phyloP scores from a whole-genome alignment of 352 stramenopile species.

The Salisapilia sapeloensis region DNA sequence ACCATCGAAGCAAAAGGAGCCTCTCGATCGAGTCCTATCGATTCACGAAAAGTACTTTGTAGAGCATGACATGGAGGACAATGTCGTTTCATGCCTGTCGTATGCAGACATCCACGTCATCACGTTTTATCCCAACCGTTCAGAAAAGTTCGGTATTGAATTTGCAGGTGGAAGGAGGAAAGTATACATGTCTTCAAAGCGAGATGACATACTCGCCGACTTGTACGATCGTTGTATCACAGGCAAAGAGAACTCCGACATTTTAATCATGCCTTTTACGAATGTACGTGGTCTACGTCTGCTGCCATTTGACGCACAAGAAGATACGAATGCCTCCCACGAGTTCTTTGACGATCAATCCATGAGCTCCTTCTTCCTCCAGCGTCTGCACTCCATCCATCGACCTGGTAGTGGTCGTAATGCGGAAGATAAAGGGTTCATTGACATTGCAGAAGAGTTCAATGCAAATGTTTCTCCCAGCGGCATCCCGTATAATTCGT shows the following conservation, averaged over 20 bases:
- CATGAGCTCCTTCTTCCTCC: slow-evolving; percentile 63
- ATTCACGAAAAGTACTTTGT: slow-evolving; percentile 53
- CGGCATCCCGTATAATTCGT: slow-evolving; percentile 73
- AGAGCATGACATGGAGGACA: slow-evolving; percentile 29
- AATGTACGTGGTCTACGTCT: slow-evolving; percentile 58
- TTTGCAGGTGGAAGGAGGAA: slow-evolving; percentile 31
- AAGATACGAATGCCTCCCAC: slow-evolving; percentile 44
- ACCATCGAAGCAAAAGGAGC: slow-evolving; percentile 25
- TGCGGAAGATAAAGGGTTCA: slow-evolving; percentile 49
- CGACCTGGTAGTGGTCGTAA: slow-evolving; percentile 36
- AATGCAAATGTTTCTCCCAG: slow-evolving; percentile 81
- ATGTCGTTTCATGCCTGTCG: slow-evolving; percentile 35
- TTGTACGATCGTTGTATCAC: slow-evolving; percentile 66
- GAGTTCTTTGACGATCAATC: slow-evolving; percentile 71
- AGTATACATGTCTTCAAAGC: slow-evolving; percentile 48
- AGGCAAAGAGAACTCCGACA: slow-evolving; percentile 50
- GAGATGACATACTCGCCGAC: slow-evolving; percentile 53
- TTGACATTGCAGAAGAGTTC: slow-evolving; percentile 76
- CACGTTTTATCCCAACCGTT: slow-evolving; percentile 20
- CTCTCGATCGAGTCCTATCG: slow-evolving; percentile 31
- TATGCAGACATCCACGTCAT: slow-evolving; percentile 60
- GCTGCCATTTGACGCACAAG: slow-evolving; percentile 48
- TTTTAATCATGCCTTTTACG: slow-evolving; percentile 47
- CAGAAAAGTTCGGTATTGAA: slow-evolving; percentile 57
- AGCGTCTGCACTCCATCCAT: slow-evolving; percentile 49